Base-by-base conservation (phyloP, 805 yeast species). In the Hanseniaspora vineae region DNA sequence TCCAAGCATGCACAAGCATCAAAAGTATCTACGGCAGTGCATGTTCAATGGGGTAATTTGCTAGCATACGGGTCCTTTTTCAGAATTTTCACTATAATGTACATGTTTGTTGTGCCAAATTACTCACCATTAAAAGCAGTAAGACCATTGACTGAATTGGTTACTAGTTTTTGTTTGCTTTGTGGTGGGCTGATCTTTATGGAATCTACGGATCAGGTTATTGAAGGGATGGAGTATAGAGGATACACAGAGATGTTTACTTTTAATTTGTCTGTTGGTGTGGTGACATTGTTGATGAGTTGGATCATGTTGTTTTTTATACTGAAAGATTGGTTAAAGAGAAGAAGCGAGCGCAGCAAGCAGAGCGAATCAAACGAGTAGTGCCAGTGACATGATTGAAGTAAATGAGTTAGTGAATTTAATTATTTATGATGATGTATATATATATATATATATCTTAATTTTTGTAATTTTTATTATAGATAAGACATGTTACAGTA, bases 1-100 rank as follows among this genome's bases (percentile, higher is more conserved):
- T 88, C 97, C 1, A 86, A 83, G 64, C 98, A 92, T 65, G 80
- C 78, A 39, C 98, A 92, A 65, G 84, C 89, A 6, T 81, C 92
- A 1, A 69, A 62, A 47, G 72, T 83, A 32, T 80, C 96, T 2
- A 87, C 97, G 2, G 69, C 66, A 15, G 76, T 92, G 52, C 98
- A 92, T 63, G 68, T 75, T 47, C 97, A 88, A 66, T 92, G 98
- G 98, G 98, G 98, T 8, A 72, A 75, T 49, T 65, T 92, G 58
- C 71, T 92, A 49, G 75, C 89, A n/a, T 75, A 77, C 54, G 97
- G 88, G 1, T 83, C 96, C 2, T 73, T 78, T 12, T 78, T 89
- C 64, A 74, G 98, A 53, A 64, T 83, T 14, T 46, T 76, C 42
- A 81, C 95, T 0, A 79, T 80, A 55, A 43, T 76, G 3, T 56